Base-by-base conservation (phyloP, 1,284 basidiomycete species). In the Phellopilus nigrolimitatus region DNA sequence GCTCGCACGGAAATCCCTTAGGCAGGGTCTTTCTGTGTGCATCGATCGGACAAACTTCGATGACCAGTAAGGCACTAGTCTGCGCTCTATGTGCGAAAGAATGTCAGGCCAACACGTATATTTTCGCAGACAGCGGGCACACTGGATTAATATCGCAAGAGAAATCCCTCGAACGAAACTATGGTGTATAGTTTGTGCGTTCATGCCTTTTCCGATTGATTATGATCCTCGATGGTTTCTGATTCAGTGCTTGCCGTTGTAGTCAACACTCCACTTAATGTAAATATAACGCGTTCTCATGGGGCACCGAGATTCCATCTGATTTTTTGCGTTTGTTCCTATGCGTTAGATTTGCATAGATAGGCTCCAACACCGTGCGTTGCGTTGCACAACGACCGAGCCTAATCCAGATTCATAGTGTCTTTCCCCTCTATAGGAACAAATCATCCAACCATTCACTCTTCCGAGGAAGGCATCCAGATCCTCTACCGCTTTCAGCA, bases 11-110 rank as follows among this genome's bases (percentile, higher is more conserved):
- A 58, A 65, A 24, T 71, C 71, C 9, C 71, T 88, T 41, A 56
- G 59, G 40, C 64, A 75, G 57, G 82, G 83, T 19, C 62, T 70
- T 36, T 86, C 81, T 13, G 79, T 83, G n/a, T 84, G 81, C 62
- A 77, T 88, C 44, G 86, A 88, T 61, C 73, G 86, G 54, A 83
- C 82, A 15, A 88, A 88, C 66, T 75, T 88, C 57, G 76, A 87
- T 62, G 70, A 72, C 47, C 63, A 62, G 84, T 86, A 34, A n/a
- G 28, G 19, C 22, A 49, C 42, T 40, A 24, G 25, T 25, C 34
- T 21, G 24, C 10, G 19, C 15, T 30, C 25, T 44, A 10, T 27
- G 9, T 30, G 9, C 7, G 17, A 28, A 13, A 4, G 34, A 37
- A 7, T 17, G 34, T 8, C 17, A 10, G 15, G 27, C 15, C 37